phyloP scores from a whole-genome alignment of 306 rosid species.

The Mimosa bimucronata region DNA sequence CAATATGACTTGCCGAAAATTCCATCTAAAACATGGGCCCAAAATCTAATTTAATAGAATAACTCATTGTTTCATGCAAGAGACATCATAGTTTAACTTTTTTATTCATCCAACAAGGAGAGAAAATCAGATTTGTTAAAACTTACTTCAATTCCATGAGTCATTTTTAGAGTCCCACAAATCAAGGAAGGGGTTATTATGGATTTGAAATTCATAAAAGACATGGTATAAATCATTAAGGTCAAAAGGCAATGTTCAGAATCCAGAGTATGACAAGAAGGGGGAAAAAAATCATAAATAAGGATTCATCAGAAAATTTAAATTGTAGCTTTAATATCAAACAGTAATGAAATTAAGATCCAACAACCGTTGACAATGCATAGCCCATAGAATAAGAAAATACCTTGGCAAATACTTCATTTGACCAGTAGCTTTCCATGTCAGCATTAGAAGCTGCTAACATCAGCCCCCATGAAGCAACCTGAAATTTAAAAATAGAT shows the following conservation, averaged over 20 bases:
- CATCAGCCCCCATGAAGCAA: constrained; percentile 75
- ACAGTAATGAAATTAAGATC: neutral
- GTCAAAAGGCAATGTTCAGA: neutral
- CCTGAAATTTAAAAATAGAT: constrained; percentile 47
- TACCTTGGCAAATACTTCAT: constrained; percentile 80
- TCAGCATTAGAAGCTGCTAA: constrained; percentile 59
- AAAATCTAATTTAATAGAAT: neutral
- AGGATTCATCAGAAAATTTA: neutral
- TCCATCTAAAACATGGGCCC: neutral
- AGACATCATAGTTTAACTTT: neutral
- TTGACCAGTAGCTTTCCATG: constrained; percentile 57
- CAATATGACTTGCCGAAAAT: neutral
- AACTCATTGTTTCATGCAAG: neutral
- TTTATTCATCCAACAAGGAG: neutral
- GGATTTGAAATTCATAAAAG: neutral
- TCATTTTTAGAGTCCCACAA: neutral
- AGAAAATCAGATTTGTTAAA: neutral
- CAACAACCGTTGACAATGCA: neutral
- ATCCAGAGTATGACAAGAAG: neutral
- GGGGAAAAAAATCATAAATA: constrained; percentile 1
- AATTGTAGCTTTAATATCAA: neutral
- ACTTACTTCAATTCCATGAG: neutral
- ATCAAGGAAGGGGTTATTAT: neutral
- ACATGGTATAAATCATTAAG: neutral
- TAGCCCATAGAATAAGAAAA: constrained; percentile 18